Evolutionary conservation across 768 basidiomycete genomes (phyloP).

Genomic region (Rhodotorula babjevae): DNA sequence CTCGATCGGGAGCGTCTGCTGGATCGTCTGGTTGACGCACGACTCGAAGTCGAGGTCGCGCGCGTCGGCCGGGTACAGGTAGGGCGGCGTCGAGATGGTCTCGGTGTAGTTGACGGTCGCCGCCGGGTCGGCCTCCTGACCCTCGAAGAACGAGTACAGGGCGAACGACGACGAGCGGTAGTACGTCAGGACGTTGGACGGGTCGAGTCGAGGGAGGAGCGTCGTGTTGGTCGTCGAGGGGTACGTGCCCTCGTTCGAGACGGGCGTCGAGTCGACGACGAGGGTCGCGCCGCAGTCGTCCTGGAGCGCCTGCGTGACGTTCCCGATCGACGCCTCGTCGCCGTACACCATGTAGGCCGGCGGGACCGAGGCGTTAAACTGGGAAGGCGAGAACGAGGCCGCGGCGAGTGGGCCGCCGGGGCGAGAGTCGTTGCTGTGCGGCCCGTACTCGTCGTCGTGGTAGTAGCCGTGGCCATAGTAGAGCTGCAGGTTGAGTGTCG

Average conservation of each 20-base stretch:
- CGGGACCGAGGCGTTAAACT: neutral
- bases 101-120: constrained; percentile 19
- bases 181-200: neutral
- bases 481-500: too few relatives aligned
- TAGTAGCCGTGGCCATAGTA: constrained; percentile 20
- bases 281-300: neutral
- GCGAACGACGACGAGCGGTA: constrained; percentile 29
- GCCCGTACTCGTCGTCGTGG: constrained; percentile 33
- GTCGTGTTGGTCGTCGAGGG: neutral
- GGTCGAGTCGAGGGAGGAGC: constrained; percentile 7
- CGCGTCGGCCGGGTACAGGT: neutral
- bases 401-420: constrained; percentile 19
- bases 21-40: constrained; percentile 20
- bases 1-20: constrained; percentile 17
- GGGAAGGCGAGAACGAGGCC: constrained; percentile 5
- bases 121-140: neutral
- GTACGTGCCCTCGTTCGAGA: constrained; percentile 11
- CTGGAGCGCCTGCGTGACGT: neutral
- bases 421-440: constrained; percentile 11
- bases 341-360: constrained; percentile 31
- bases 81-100: neutral
- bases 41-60: neutral
- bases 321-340: constrained; percentile 5
- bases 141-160: constrained; percentile 26
- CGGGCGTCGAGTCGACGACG: constrained; percentile 7